Conservation (phyloP, 2,329 filamentous ascomycete species). For the Talaromyces marneffei region DNA sequence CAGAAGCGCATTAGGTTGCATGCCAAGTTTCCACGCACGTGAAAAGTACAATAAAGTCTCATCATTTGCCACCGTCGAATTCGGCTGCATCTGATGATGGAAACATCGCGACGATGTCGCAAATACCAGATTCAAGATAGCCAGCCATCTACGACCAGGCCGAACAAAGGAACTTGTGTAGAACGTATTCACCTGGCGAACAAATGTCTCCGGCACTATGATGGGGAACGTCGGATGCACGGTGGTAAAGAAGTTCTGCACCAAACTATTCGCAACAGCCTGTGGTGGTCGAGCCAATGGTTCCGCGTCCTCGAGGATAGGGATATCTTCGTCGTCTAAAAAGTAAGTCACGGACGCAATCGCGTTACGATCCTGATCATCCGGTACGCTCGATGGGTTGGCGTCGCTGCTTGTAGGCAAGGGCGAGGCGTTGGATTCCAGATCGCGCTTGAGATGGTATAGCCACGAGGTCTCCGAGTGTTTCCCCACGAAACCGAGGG, state of each 20-base stretch:
- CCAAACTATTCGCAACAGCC: constrained; percentile 34
- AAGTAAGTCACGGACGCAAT: constrained; percentile 35
- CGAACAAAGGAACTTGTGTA: constrained; percentile 27
- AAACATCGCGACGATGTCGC: constrained; percentile 38
- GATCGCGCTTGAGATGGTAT: constrained; percentile 35
- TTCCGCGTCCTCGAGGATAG: constrained; percentile 31
- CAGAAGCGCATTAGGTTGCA: constrained; percentile 31
- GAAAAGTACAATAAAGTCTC: constrained; percentile 40
- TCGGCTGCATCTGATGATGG: constrained; percentile 24
- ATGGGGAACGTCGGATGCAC: constrained; percentile 41
- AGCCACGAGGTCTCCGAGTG: constrained; percentile 43
- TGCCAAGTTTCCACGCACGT: constrained; percentile 36
- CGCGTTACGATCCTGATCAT: constrained; percentile 22
- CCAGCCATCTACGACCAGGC: constrained; percentile 37
- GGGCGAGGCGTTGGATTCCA: constrained; percentile 23
- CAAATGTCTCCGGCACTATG: constrained; percentile 35
- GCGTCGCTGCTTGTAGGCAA: neutral
- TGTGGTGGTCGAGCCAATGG: constrained; percentile 31
- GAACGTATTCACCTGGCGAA: constrained; percentile 35
- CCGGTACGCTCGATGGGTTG: constrained; percentile 5
- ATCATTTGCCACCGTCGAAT: constrained; percentile 23
- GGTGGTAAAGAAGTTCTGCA: constrained; percentile 35
- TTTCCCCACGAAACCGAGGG: constrained; percentile 41
- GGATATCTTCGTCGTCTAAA: constrained; percentile 35
- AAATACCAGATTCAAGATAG: constrained; percentile 41